Evolutionary conservation across 768 basidiomycete genomes (phyloP).

Genomic region (Chiua virens): DNA sequence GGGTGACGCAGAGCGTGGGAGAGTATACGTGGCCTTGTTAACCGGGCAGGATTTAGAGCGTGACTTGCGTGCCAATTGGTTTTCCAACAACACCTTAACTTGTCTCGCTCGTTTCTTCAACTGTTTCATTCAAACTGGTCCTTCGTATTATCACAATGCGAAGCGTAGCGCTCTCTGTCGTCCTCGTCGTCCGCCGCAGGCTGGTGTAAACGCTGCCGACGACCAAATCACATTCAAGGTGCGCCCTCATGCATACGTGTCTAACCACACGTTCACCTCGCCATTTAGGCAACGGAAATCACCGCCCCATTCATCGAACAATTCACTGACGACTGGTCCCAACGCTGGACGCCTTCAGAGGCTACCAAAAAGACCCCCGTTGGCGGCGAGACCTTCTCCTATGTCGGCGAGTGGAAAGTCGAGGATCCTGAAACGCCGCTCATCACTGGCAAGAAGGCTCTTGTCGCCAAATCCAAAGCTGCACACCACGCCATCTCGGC

Average conservation of each 20-base stretch:
- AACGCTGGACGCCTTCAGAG: conserved; percentile 94
- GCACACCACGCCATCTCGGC: conserved; percentile 99
- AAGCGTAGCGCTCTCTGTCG: conserved; percentile 79
- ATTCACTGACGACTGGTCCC: conserved; percentile 87
- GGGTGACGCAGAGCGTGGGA: conserved; percentile 32
- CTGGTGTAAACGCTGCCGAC: conserved; percentile 58
- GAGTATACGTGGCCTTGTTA: conserved; percentile 46
- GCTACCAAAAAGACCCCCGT: conserved; percentile 98
- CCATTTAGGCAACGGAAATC: conserved; percentile 64
- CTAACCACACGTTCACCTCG: conserved; percentile 1
- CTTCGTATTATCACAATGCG: conserved; percentile 78
- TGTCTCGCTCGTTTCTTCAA: conserved; percentile 35
- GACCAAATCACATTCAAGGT: conserved; percentile 73
- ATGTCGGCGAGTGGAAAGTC: conserved; percentile 96
- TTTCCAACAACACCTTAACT: conserved; percentile 14
- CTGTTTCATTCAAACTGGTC: conserved; percentile 41
- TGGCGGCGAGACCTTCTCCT: conserved; percentile 94
- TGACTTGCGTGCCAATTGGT: conserved; percentile 11
- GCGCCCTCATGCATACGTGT: conserved; percentile 9
- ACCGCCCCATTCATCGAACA: conserved; percentile 94
- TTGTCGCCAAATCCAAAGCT: conserved; percentile 95
- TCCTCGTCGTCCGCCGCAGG: conserved; percentile 67
- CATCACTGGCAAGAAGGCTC: conserved; percentile 83
- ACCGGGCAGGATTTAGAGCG: conserved; percentile 38
- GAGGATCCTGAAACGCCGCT: conserved; percentile 80